Evolutionary conservation across 2,329 filamentous ascomycete genomes (phyloP).

Genomic region (Fragosphaeria purpurea): DNA sequence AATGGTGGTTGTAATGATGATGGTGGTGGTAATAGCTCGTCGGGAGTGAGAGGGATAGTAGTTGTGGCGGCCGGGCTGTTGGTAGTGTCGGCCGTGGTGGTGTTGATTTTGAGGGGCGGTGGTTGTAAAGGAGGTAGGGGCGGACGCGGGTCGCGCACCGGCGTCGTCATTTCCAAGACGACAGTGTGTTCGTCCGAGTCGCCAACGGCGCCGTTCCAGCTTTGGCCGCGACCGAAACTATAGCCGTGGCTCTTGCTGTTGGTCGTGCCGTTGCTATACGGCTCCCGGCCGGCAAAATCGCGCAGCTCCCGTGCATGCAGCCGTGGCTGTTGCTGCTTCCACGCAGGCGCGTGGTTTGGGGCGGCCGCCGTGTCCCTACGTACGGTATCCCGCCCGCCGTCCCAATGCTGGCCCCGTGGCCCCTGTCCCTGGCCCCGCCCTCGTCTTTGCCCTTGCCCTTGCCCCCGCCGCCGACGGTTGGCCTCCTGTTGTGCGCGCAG

Average conservation of each 20-base stretch:
- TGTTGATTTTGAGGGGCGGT: neutral
- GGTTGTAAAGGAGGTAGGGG: neutral
- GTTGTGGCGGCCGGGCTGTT: neutral
- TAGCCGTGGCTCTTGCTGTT: slow-evolving; percentile 1
- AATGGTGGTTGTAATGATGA: neutral
- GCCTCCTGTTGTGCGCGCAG: slow-evolving; percentile 32
- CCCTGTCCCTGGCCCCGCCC: neutral
- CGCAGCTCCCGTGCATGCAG: slow-evolving; percentile 8
- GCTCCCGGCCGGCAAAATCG: slow-evolving; percentile 8
- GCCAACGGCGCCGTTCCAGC: no score
- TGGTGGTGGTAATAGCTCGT: neutral
- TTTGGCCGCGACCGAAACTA: neutral
- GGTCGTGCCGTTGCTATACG: slow-evolving; percentile 6
- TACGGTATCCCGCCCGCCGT: no score
- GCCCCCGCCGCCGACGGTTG: slow-evolving; percentile 1
- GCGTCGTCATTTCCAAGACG: slow-evolving; percentile 10
- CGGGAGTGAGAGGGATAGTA: slow-evolving; percentile 4
- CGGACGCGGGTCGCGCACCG: neutral
- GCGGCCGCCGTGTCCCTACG: neutral
- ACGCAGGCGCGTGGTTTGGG: slow-evolving; percentile 12
- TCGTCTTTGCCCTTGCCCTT: neutral
- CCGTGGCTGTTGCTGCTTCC: slow-evolving; percentile 15
- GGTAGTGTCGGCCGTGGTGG: neutral
- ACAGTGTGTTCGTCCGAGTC: slow-evolving; percentile 1
- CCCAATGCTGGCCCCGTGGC: no score